Conservation (phyloP, 805 yeast genomes). For the Tetrapisispora nanseiensis region DNA sequence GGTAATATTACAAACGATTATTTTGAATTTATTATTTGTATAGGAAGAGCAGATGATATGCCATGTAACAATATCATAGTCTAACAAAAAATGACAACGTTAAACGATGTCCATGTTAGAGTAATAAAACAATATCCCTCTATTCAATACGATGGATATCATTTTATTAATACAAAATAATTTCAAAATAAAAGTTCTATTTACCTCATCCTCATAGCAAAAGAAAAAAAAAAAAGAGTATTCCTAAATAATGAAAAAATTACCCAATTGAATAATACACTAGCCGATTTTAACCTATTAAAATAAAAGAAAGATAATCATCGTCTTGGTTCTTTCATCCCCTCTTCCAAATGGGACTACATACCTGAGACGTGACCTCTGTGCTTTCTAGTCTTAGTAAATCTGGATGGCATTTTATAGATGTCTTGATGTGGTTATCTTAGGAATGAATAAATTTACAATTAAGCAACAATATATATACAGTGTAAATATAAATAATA, state of each 20-base stretch:
- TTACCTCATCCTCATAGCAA: background rate
- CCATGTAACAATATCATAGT: background rate
- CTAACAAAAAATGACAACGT: too few species aligned
- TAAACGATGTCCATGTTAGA: too few species aligned
- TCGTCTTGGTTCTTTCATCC: constrained; percentile 35
- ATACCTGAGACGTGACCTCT: constrained; percentile 99
- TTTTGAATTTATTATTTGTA: too few species aligned
- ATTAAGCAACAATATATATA: too few species aligned
- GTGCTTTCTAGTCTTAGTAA: constrained; percentile 98
- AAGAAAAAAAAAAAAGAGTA: background rate
- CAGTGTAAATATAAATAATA: too few species aligned
- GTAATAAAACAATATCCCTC: too few species aligned
- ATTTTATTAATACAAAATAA: too few species aligned
- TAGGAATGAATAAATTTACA: background rate
- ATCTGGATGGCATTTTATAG: constrained; percentile 93
- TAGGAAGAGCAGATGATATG: background rate
- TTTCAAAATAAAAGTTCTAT: background rate
- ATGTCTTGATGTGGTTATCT: background rate
- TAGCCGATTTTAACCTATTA: background rate
- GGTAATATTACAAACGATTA: too few species aligned
- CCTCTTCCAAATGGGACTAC: constrained; percentile 37
- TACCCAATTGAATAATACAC: constrained; percentile 3
- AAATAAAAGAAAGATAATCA: constrained; percentile 3
- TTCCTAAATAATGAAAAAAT: background rate
- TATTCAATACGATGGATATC: too few species aligned